Percentiles rank a stretch among this genome's conserved stretches.
These are phyloP conservation scores for Wallemia ichthyophaga DNA, from an alignment of 1,284 basidiomycete species.

Conservation along the genomic window DNA sequence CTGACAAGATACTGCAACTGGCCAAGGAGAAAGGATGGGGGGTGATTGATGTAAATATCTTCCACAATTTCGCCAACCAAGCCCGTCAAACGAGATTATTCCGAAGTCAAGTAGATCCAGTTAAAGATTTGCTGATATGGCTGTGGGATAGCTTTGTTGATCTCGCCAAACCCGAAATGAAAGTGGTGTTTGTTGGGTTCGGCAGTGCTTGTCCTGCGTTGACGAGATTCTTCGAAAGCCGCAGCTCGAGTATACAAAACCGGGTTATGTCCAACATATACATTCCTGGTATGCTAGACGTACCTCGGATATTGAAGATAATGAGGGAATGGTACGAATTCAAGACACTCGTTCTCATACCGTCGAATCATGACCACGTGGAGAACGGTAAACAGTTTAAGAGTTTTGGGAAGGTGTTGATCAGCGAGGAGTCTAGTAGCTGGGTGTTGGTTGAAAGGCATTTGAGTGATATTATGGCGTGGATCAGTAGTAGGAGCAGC, in stretches of 20 bases:
- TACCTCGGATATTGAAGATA: neutral
- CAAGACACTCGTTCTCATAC: neutral
- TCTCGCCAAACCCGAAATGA: conserved; percentile 29
- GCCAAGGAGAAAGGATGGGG: conserved; percentile 31
- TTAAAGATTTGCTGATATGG: conserved; percentile 36
- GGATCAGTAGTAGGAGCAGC: neutral
- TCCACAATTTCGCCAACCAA: conserved; percentile 27
- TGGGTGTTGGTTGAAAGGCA: neutral
- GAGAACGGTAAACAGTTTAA: neutral
- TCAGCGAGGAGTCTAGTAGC: neutral
- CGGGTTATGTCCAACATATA: conserved; percentile 39
- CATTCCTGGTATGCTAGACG: conserved; percentile 31
- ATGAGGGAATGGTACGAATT: neutral
- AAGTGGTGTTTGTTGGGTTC: conserved; percentile 57
- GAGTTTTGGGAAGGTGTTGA: neutral
- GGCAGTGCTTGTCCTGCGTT: conserved; percentile 47
- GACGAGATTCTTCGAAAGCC: conserved; percentile 35
- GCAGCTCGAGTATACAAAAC: conserved; percentile 32
- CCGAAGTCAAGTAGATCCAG: conserved; percentile 18
- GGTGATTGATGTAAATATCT: conserved; percentile 62
- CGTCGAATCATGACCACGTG: neutral
- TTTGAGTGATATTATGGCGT: neutral
- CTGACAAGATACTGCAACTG: conserved; percentile 49
- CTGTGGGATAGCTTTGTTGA: conserved; percentile 87
- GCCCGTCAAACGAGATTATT: conserved; percentile 5